Base-by-base conservation (phyloP, 108 stramenopile species). In the Stephanodiscus triporus region DNA sequence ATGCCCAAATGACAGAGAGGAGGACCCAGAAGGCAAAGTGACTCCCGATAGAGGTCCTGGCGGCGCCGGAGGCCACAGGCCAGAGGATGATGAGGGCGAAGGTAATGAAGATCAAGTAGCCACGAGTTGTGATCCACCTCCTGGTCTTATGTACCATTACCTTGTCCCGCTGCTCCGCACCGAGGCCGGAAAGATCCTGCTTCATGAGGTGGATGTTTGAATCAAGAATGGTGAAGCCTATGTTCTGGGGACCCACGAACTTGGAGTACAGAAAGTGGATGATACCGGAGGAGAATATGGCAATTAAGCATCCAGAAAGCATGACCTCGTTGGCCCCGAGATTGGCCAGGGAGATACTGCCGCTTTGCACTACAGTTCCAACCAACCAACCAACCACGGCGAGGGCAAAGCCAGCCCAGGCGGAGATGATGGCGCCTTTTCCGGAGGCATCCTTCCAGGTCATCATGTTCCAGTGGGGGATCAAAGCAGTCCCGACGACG, bases 21-120 rank as follows among this genome's bases (percentile, higher is more conserved):
- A 90, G 82, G 37, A 97, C 94, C 96, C 96, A 97, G 81, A 97
- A 95, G 50, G 89, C 78, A 71, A 95, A 97, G 86, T 95, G 95
- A 20, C 60, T 57, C 71, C 84, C 61, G 51, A 88, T 81, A 73
- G 95, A 97, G 0, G 89, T 87, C 17, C 92, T 89, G 1, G 95
- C 95, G n/a, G 96, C 93, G 53, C 94, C 70, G 10, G 93, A 95
- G 13, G 92, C 83, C 9, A 95, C 32, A 17, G 96, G 96, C 96
- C 96, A 97, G 40, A 95, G 29, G n/a, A 97, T 34, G 54, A 95
- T 86, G 59, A 97, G 84, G 38, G 95, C 72, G 20, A 95, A 64
- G 4, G 92, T 93, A 69, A 95, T 74, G 64, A n/a, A n/a, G 75
- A 58, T 70, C 88, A 89, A n/a, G n/a, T n/a, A n/a, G 69, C 96